Conservation (phyloP, 1,139 yeast genomes). For the Diutina pseudorugosa region DNA sequence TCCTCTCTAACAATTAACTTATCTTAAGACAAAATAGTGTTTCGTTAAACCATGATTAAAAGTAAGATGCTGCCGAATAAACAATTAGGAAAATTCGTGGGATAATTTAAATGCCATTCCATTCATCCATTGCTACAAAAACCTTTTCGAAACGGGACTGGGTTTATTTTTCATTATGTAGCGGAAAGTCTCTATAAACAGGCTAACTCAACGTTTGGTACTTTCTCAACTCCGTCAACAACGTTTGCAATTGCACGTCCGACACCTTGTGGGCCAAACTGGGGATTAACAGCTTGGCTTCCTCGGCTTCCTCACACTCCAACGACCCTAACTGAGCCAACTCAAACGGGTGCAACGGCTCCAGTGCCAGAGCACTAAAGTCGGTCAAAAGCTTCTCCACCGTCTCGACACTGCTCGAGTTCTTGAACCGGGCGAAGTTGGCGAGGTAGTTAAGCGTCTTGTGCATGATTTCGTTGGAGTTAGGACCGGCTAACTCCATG, state of each 20-base stretch:
- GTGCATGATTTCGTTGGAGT: constrained; percentile 60
- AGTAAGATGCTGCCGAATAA: no score
- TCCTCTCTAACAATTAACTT: no score
- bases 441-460: constrained; percentile 85
- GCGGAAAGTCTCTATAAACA: background rate
- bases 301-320: constrained; percentile 95
- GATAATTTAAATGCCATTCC: no score
- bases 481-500: constrained; percentile 58
- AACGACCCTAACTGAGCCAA: constrained; percentile 88
- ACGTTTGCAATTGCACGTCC: constrained; percentile 77
- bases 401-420: constrained; percentile 85
- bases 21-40: no score
- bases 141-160: no score
- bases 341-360: constrained; percentile 86
- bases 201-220: constrained; percentile 28
- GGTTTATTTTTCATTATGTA: no score
- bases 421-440: constrained; percentile 80
- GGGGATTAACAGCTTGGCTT: constrained; percentile 89
- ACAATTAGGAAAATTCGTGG: no score
- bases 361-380: constrained; percentile 45
- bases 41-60: no score
- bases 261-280: constrained; percentile 70
- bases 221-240: constrained; percentile 76
- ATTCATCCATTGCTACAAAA: no score
- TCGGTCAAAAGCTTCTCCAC: constrained; percentile 75